Percentiles rank a stretch among this genome's conserved stretches.
These are phyloP conservation scores for Scheffersomyces lignosus DNA, from an alignment of 805 yeast genomes.

Conservation along the genomic window DNA sequence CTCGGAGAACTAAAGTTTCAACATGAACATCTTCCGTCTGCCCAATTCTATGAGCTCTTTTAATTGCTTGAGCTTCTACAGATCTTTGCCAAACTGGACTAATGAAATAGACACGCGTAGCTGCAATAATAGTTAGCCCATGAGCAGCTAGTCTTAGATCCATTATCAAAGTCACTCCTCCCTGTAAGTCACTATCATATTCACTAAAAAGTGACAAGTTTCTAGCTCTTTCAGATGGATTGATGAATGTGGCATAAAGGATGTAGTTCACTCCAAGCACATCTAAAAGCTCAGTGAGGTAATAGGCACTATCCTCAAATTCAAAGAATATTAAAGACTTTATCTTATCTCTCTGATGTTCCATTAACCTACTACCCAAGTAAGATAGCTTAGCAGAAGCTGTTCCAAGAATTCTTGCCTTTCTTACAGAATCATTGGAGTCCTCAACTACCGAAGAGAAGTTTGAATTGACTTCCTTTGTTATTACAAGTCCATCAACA, in stretches of 20 bases:
- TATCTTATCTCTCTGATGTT: conserved; percentile 46
- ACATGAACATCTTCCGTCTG: conserved; percentile 63
- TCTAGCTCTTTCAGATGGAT: conserved; percentile 48
- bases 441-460: conserved; percentile 6
- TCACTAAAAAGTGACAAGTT: conserved; percentile 53
- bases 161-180: conserved; percentile 61
- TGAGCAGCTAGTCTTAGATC: conserved; percentile 67
- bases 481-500: conserved; percentile 19
- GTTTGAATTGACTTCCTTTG: conserved; percentile 23
- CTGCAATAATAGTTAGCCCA: conserved; percentile 66
- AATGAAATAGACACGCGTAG: conserved; percentile 68
- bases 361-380: conserved; percentile 52
- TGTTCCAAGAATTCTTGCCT: conserved; percentile 55
- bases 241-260: conserved; percentile 63
- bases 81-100: conserved; percentile 72
- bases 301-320: conserved; percentile 70
- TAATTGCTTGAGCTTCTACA: conserved; percentile 73
- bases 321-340: conserved; percentile 69
- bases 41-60: conserved; percentile 77
- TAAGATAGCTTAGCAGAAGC: conserved; percentile 66
- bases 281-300: conserved; percentile 64
- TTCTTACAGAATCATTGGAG: conserved; percentile 14
- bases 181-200: conserved; percentile 29
- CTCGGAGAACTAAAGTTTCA: conserved; percentile 63
- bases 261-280: conserved; percentile 59